Percentiles rank a stretch among this genome's conserved stretches.
These are phyloP conservation scores for Boletus vinaceobasis DNA, from an alignment of 768 basidiomycete genomes.

Conservation along the genomic window DNA sequence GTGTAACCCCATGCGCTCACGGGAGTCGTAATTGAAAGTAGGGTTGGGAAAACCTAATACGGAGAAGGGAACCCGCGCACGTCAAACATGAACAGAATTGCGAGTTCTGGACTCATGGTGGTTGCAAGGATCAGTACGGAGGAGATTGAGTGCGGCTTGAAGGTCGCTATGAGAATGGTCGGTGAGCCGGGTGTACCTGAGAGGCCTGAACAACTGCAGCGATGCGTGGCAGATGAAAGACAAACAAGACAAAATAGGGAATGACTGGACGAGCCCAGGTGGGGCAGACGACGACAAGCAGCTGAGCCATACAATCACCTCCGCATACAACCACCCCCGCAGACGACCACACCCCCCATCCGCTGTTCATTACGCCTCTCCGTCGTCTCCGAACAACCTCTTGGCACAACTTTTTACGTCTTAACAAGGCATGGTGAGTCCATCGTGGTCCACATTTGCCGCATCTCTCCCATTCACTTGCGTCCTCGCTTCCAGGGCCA, in stretches of 20 bases:
- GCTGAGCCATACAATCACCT: constrained; percentile 8
- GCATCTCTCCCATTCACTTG: constrained; percentile 4
- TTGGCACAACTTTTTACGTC: constrained; percentile 23
- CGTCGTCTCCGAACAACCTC: background rate
- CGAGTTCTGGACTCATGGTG: background rate
- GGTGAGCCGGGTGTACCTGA: background rate
- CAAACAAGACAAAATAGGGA: constrained; percentile 35
- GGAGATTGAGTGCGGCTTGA: background rate
- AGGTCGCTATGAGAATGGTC: background rate
- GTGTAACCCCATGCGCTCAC: constrained; percentile 2
- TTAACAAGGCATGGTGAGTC: constrained; percentile 30
- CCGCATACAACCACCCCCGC: constrained; percentile 15
- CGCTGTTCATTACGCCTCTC: background rate
- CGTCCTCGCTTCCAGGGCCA: constrained; percentile 56
- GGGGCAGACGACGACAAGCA: constrained; percentile 6
- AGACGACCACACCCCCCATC: background rate
- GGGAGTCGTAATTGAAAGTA: constrained; percentile 14
- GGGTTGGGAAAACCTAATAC: constrained; percentile 1
- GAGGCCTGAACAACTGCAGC: background rate
- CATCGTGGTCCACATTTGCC: background rate
- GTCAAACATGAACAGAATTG: background rate
- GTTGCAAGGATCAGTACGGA: constrained; percentile 3
- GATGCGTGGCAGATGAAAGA: constrained; percentile 12
- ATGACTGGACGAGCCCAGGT: constrained; percentile 2
- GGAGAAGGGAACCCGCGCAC: background rate